Conservation (phyloP, 2,329 filamentous ascomycete species). For the Fusarium secorum region DNA sequence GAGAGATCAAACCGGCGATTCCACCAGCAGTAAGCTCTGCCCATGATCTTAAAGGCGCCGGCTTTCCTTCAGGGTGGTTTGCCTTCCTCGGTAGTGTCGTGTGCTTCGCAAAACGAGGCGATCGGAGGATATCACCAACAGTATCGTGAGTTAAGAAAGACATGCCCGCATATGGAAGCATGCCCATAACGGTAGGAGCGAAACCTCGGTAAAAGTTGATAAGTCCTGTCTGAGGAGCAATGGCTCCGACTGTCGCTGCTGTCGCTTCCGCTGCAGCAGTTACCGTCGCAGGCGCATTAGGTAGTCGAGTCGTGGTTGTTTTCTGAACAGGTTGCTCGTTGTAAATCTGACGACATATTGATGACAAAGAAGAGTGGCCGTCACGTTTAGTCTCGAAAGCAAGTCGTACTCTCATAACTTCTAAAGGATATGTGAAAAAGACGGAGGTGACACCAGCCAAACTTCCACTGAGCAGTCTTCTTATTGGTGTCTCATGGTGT, state of each 20-base stretch:
- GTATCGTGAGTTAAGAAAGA: conserved; percentile 97
- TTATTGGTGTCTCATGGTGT: conserved; percentile 79
- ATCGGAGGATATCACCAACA: conserved; percentile 82
- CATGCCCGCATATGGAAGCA: conserved; percentile 95
- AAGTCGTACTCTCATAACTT: conserved; percentile 89
- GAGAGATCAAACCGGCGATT: conserved; percentile 84
- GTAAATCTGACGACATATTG: conserved; percentile 88
- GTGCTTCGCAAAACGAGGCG: conserved; percentile 70
- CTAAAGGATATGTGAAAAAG: conserved; percentile 94
- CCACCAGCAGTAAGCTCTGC: conserved; percentile 88
- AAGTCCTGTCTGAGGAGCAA: conserved; percentile 71
- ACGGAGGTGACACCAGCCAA: conserved; percentile 88
- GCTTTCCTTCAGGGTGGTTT: conserved; percentile 64
- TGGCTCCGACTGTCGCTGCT: conserved; percentile 51
- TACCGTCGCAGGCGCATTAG: conserved; percentile 38
- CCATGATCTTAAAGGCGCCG: conserved; percentile 79
- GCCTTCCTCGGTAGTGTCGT: conserved; percentile 75
- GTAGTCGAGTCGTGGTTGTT: conserved; percentile 41
- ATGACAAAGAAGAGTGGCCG: conserved; percentile 72
- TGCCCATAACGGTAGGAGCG: conserved; percentile 86
- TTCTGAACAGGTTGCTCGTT: conserved; percentile 67
- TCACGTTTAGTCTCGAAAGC: conserved; percentile 91
- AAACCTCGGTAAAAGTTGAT: conserved; percentile 97
- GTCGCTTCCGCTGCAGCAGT: conserved; percentile 54
- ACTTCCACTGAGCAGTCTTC: conserved; percentile 77